Conservation (phyloP, 306 rosid genomes). For the Vigna mungo region DNA sequence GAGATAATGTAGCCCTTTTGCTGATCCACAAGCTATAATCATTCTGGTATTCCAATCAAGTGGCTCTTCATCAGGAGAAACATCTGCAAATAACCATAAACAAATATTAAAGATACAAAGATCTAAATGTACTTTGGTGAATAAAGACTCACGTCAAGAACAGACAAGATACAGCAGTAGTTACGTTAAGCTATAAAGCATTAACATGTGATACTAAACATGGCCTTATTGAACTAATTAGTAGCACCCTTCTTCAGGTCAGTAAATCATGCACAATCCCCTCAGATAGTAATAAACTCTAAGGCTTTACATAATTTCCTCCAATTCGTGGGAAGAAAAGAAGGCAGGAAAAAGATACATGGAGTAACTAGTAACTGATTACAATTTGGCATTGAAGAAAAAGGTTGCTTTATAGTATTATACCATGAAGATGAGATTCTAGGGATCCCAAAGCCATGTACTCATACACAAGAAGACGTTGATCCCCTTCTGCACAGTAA, state of each 20-base stretch:
- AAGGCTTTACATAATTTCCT: conserved; percentile 1
- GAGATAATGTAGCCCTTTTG: conserved; percentile 73
- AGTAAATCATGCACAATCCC: too few relatives aligned
- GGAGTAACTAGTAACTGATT: conserved; percentile 4
- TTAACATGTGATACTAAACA: not conserved
- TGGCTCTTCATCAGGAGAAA: conserved; percentile 44
- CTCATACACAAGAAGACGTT: conserved; percentile 80
- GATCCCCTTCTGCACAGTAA: conserved; percentile 72
- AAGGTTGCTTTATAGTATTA: conserved; percentile 26
- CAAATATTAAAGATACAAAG: conserved; percentile 1
- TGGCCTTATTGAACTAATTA: not conserved
- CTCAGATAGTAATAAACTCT: not conserved
- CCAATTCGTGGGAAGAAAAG: not conserved
- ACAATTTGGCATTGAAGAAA: conserved; percentile 13
- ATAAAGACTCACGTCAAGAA: not conserved
- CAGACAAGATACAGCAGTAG: not conserved
- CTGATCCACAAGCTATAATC: conserved; percentile 74
- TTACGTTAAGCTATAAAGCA: conserved; percentile 13
- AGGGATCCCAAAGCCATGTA: conserved; percentile 72
- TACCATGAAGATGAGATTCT: conserved; percentile 74
- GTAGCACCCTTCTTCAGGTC: not conserved
- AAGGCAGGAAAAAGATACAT: not conserved
- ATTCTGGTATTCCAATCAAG: conserved; percentile 77
- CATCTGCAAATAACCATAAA: conserved; percentile 45
- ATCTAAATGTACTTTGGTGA: conserved; percentile 5